Conservation (phyloP, 352 stramenopile genomes). For the Detonula confervacea region DNA sequence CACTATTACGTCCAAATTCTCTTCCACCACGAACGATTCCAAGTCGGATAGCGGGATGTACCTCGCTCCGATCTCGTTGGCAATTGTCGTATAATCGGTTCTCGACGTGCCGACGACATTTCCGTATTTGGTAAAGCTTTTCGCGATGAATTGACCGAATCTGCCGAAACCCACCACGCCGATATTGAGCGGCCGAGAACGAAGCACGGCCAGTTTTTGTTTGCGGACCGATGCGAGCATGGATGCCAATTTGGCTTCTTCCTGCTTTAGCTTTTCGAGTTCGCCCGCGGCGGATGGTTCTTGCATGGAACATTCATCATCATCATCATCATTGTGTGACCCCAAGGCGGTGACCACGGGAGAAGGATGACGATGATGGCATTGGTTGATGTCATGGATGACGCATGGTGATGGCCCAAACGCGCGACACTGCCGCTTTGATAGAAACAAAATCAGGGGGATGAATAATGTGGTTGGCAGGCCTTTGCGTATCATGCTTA, state of each 20-base stretch:
- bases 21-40: constrained; percentile 89
- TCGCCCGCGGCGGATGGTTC: constrained; percentile 65
- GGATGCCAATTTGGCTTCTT: constrained; percentile 71
- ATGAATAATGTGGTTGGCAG: too few relatives aligned
- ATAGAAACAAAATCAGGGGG: too few relatives aligned
- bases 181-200: constrained; percentile 89
- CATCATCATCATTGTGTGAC: too few relatives aligned
- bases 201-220: constrained; percentile 79
- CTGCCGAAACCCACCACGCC: constrained; percentile 96
- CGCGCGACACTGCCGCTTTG: too few relatives aligned
- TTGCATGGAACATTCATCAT: too few relatives aligned
- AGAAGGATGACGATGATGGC: too few relatives aligned
- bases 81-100: constrained; percentile 87
- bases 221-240: constrained; percentile 72
- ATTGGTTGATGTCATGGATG: too few relatives aligned
- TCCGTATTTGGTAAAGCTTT: constrained; percentile 92
- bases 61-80: constrained; percentile 79
- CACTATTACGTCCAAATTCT: constrained; percentile 93
- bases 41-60: constrained; percentile 87
- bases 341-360: too few relatives aligned
- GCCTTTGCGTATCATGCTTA: too few relatives aligned
- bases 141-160: constrained; percentile 98
- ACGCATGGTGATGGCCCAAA: too few relatives aligned
- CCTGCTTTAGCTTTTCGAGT: constrained; percentile 82
- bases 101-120: constrained; percentile 88